phyloP scores from a whole-genome alignment of 1,139 yeast species.

The Lodderomyces beijingensis region DNA sequence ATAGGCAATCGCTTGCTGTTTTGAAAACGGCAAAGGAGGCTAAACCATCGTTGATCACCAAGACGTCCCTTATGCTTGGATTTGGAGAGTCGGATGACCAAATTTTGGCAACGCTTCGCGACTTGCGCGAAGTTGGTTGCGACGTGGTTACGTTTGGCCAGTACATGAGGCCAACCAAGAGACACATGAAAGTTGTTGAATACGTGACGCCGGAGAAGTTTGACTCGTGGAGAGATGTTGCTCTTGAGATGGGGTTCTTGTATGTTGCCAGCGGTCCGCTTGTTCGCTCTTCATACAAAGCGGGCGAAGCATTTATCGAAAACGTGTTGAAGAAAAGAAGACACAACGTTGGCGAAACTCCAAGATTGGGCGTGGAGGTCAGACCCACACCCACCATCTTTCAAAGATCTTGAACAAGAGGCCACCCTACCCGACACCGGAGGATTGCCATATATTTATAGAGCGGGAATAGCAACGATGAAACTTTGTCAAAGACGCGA shows the following conservation, averaged over 20 bases:
- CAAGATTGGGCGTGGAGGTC: conserved; percentile 28
- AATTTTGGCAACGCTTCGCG: conserved; percentile 65
- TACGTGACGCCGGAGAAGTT: conserved; percentile 94
- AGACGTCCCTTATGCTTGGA: conserved; percentile 95
- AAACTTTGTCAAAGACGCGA: no score
- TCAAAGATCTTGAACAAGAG: no score
- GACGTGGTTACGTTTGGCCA: conserved; percentile 99
- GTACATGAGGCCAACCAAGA: conserved; percentile 97
- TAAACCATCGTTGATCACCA: conserved; percentile 75
- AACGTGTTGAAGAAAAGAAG: conserved; percentile 80
- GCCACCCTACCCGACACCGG: no score
- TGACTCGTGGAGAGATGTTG: conserved; percentile 86
- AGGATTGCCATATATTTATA: no score
- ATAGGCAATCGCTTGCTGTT: conserved; percentile 79
- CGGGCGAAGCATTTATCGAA: conserved; percentile 97
- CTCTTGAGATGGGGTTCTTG: conserved; percentile 85
- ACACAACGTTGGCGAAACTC: conserved; percentile 46
- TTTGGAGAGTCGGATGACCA: conserved; percentile 95
- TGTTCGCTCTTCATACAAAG: conserved; percentile 94
- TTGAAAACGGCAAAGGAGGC: conserved; percentile 74
- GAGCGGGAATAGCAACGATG: no score
- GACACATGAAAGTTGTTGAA: conserved; percentile 98
- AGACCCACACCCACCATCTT: no score
- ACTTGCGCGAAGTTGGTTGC: conserved; percentile 70
- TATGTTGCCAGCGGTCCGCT: conserved; percentile 98